These are phyloP conservation scores for Allantophomopsis lycopodina DNA, from an alignment of 2,329 filamentous ascomycete genomes.

Conservation along the genomic window DNA sequence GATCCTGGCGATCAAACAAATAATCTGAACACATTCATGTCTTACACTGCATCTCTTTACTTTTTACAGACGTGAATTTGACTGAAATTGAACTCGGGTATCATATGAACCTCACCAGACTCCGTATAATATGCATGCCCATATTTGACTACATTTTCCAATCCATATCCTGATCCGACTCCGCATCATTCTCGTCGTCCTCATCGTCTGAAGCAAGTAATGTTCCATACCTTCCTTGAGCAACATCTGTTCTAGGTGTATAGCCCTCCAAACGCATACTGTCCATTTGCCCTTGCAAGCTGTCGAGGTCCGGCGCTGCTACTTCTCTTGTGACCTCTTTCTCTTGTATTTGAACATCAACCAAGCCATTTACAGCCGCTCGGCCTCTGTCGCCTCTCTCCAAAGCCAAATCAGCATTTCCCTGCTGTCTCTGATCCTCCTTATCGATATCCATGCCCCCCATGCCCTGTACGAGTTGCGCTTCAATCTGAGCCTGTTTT, in stretches of 20 bases:
- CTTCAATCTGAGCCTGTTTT: constrained; percentile 24
- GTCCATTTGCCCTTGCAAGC: constrained; percentile 14
- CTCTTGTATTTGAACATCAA: constrained; percentile 37
- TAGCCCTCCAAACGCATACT: constrained; percentile 17
- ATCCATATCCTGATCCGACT: constrained; percentile 8
- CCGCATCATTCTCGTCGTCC: constrained; percentile 6
- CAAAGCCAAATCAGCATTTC: constrained; percentile 30
- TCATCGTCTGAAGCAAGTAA: constrained; percentile 1
- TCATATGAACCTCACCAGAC: constrained; percentile 5
- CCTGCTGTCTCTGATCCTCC: constrained; percentile 23
- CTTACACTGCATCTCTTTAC: too few species aligned
- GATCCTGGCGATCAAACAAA: too few species aligned
- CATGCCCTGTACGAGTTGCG: constrained; percentile 8
- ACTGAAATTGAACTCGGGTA: constrained; percentile 5
- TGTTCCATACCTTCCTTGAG: neutral
- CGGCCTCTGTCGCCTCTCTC: constrained; percentile 28
- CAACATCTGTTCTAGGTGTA: constrained; percentile 11
- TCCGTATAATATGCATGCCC: constrained; percentile 1
- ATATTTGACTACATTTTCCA: constrained; percentile 11
- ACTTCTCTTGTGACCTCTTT: constrained; percentile 28
- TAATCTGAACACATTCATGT: too few species aligned
- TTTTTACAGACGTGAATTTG: neutral
- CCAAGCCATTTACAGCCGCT: constrained; percentile 11
- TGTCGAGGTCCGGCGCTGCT: constrained; percentile 23
- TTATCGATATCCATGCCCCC: constrained; percentile 27